Conservation (phyloP, 495 filamentous ascomycete genomes). For the Cetradonia linearis region DNA sequence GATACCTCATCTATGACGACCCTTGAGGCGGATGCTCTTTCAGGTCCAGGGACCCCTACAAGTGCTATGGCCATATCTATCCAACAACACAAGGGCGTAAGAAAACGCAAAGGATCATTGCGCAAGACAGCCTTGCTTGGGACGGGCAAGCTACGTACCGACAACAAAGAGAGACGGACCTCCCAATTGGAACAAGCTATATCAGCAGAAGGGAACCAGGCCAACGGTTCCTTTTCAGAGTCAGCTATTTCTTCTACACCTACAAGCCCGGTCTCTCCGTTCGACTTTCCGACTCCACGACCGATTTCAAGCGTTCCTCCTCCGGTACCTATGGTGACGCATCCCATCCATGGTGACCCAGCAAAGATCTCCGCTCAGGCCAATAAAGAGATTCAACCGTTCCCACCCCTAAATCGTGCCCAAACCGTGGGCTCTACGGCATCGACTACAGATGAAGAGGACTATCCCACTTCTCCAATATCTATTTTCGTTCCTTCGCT, state of each 20-base stretch:
- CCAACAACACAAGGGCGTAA: slow-evolving; percentile 50
- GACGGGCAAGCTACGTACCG: slow-evolving; percentile 50
- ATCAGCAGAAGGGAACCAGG: slow-evolving; percentile 35
- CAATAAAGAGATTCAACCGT: slow-evolving; percentile 38
- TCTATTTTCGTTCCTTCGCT: slow-evolving; percentile 20
- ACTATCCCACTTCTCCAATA: slow-evolving; percentile 48
- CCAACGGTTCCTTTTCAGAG: not conserved
- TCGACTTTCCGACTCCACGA: slow-evolving; percentile 22
- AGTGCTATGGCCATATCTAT: slow-evolving; percentile 49
- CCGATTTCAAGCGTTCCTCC: slow-evolving; percentile 20
- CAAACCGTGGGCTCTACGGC: slow-evolving; percentile 33
- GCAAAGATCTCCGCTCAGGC: slow-evolving; percentile 39
- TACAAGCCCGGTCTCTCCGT: slow-evolving; percentile 11
- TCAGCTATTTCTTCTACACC: slow-evolving; percentile 10
- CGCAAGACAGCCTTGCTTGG: slow-evolving; percentile 72
- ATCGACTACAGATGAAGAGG: slow-evolving; percentile 72
- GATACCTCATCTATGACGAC: slow-evolving; percentile 10
- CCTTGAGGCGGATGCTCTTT: slow-evolving; percentile 4
- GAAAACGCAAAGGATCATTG: slow-evolving; percentile 67
- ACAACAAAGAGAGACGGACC: slow-evolving; percentile 28
- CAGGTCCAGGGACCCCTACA: slow-evolving; percentile 28
- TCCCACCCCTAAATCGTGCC: slow-evolving; percentile 37
- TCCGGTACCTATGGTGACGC: slow-evolving; percentile 21
- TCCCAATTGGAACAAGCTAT: slow-evolving; percentile 34
- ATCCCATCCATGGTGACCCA: slow-evolving; percentile 19